Evolutionary conservation across 208 protist species (phyloP).

Genomic region (Porcisia hertigi): DNA sequence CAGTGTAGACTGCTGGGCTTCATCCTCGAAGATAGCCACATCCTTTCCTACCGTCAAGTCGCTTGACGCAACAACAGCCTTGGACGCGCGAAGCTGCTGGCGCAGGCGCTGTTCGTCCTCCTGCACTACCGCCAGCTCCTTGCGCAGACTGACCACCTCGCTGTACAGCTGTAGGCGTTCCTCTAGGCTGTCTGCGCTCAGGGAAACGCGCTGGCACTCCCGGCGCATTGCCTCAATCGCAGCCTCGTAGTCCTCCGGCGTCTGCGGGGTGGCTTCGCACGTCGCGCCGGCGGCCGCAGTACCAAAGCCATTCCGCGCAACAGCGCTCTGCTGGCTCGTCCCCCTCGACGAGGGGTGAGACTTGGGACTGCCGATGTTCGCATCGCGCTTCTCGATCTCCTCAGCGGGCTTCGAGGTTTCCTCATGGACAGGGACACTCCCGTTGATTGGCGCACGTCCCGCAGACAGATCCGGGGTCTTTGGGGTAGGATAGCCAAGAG

Average conservation of each 20-base stretch:
- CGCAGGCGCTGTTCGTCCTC: slow-evolving; percentile 56
- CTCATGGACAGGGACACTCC: slow-evolving; percentile 4
- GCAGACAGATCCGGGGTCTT: neutral
- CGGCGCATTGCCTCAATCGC: slow-evolving; percentile 15
- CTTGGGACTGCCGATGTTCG: slow-evolving; percentile 8
- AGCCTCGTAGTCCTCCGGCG: slow-evolving; percentile 18
- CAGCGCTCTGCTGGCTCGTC: neutral
- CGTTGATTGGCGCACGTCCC: slow-evolving; percentile 11
- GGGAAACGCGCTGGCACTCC: slow-evolving; percentile 9
- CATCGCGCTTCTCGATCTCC: slow-evolving; percentile 18
- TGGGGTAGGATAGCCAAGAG: slow-evolving; percentile 6
- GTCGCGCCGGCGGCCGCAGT: neutral
- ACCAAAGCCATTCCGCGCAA: neutral
- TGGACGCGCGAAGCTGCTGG: slow-evolving; percentile 39
- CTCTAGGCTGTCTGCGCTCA: slow-evolving; percentile 31
- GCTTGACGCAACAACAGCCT: slow-evolving; percentile 33
- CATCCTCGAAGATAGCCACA: slow-evolving; percentile 59
- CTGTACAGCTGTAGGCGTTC: slow-evolving; percentile 71
- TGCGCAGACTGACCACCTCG: slow-evolving; percentile 64
- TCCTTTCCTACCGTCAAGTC: slow-evolving; percentile 52
- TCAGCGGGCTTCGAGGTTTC: neutral
- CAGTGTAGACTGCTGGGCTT: slow-evolving; percentile 61
- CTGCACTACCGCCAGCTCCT: slow-evolving; percentile 66
- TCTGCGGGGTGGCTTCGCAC: neutral
- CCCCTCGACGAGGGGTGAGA: neutral